Evolutionary conservation across 345 rosid genomes (phyloP).

Genomic region (Cochlearia excelsa): DNA sequence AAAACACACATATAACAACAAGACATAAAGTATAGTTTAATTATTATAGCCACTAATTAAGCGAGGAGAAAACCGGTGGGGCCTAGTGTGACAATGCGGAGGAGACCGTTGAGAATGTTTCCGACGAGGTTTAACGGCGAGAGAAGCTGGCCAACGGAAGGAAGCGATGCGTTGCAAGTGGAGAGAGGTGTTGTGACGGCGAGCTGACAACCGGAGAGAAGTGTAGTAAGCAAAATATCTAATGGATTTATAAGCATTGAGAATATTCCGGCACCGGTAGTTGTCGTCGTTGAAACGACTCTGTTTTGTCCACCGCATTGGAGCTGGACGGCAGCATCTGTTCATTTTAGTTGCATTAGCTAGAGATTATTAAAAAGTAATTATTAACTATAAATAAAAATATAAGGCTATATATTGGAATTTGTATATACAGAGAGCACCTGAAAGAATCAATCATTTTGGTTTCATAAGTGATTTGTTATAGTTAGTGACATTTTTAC

Average conservation of each 20-base stretch:
- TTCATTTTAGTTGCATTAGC: background rate
- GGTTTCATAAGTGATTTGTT: too few species aligned
- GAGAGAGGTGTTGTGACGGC: constrained; percentile 56
- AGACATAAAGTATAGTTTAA: too few species aligned
- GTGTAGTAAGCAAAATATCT: constrained; percentile 38
- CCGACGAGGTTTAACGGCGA: constrained; percentile 49
- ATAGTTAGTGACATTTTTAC: too few species aligned
- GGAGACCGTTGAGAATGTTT: constrained; percentile 38
- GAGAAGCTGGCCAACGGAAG: constrained; percentile 37
- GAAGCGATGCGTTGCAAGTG: constrained; percentile 50
- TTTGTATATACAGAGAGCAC: too few species aligned
- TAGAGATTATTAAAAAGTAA: background rate
- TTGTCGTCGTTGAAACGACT: constrained; percentile 45
- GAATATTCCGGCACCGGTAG: constrained; percentile 43
- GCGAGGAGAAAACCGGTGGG: constrained; percentile 49
- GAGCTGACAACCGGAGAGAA: constrained; percentile 43
- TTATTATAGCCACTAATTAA: background rate
- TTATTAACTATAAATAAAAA: background rate
- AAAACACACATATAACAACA: too few species aligned
- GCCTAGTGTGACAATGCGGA: constrained; percentile 36
- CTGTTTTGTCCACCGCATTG: constrained; percentile 43
- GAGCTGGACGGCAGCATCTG: constrained; percentile 59
- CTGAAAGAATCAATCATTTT: too few species aligned
- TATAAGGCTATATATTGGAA: background rate
- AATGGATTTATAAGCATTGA: constrained; percentile 42